Percentiles rank a stretch among this genome's conserved stretches.
phyloP scores from a whole-genome alignment of 2,329 filamentous ascomycete species.

The Colletotrichum aenigma region DNA sequence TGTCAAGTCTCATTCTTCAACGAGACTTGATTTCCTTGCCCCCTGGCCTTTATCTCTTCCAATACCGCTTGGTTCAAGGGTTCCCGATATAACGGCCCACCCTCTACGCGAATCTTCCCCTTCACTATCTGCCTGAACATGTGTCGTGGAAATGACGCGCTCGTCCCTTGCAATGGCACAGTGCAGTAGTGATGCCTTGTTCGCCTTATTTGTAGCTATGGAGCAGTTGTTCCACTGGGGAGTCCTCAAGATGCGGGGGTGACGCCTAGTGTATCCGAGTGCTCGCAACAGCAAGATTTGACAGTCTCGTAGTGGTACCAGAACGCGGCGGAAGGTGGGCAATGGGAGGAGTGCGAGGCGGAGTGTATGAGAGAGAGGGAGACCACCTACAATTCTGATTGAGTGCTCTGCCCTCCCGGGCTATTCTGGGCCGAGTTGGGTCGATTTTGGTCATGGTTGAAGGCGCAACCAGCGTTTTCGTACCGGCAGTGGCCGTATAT shows the following conservation, averaged over 20 bases:
- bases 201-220: not conserved
- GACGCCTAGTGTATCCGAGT: not conserved
- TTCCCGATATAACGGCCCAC: not conserved
- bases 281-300: not conserved
- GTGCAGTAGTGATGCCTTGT: not conserved
- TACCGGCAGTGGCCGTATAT: constrained; percentile 95
- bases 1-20: not conserved
- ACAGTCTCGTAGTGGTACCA: not conserved
- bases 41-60: not conserved
- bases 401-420: constrained; percentile 26
- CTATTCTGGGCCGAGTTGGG: constrained; percentile 30
- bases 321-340: not conserved
- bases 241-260: not conserved
- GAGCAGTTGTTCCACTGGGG: not conserved
- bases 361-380: not conserved
- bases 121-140: not conserved
- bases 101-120: not conserved
- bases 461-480: constrained; percentile 88
- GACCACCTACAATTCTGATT: constrained; percentile 54
- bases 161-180: not conserved
- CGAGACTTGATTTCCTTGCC: not conserved
- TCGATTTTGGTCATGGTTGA: constrained; percentile 83
- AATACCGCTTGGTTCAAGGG: not conserved
- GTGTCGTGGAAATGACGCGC: not conserved
- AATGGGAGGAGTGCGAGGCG: not conserved